These are phyloP conservation scores for Aegilops bicornis DNA, from an alignment of 176 grass and related monocot species.

Conservation along the genomic window DNA sequence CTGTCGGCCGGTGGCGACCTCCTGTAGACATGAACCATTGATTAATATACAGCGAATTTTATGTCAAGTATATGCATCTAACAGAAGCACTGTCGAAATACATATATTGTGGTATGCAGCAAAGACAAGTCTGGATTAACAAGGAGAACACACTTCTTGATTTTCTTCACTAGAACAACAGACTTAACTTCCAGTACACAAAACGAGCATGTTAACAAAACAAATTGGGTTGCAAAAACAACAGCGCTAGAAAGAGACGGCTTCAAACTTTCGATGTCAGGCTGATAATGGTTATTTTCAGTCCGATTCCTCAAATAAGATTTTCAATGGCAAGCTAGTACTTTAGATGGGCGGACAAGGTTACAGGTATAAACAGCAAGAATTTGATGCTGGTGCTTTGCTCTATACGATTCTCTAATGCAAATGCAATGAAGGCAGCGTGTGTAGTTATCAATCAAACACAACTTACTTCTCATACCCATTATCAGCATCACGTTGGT, in stretches of 20 bases:
- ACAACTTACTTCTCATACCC: constrained; percentile 56
- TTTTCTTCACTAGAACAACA: not conserved
- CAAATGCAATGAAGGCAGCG: not conserved
- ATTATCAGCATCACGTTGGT: constrained; percentile 42
- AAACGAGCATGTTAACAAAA: not conserved
- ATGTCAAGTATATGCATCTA: not conserved
- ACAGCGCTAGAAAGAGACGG: no score
- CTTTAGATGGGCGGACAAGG: not conserved
- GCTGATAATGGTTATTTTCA: not conserved
- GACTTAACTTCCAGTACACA: not conserved
- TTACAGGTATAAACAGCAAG: not conserved
- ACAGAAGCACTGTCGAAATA: not conserved
- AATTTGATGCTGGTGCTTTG: not conserved
- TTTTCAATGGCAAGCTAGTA: not conserved
- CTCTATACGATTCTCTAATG: not conserved
- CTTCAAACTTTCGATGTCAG: no score
- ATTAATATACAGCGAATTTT: not conserved
- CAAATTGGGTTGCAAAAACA: not conserved
- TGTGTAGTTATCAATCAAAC: not conserved
- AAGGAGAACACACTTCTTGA: not conserved
- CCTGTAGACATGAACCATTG: constrained; percentile 11
- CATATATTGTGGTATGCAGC: not conserved
- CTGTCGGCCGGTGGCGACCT: constrained; percentile 28
- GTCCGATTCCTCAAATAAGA: not conserved
- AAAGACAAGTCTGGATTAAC: not conserved